phyloP scores from a whole-genome alignment of 805 yeast genomes.

The Kodamaea hsintzibuensis region DNA sequence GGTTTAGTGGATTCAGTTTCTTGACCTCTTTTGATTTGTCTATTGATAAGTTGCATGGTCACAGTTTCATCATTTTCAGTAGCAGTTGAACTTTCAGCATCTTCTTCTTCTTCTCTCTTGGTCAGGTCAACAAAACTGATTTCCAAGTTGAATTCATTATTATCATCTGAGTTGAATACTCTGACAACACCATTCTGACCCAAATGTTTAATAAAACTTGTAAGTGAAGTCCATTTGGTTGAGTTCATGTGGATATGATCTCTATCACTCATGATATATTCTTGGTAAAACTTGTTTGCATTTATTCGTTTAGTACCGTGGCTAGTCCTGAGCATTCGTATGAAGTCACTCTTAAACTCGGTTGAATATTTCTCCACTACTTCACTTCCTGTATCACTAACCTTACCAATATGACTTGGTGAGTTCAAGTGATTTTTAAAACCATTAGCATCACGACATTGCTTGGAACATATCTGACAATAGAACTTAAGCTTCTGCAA shows the following conservation, averaged over 20 bases:
- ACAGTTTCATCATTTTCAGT: slow-evolving; percentile 45
- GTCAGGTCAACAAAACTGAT: slow-evolving; percentile 33
- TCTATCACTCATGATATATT: slow-evolving; percentile 70
- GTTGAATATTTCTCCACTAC: slow-evolving; percentile 60
- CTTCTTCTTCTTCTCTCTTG: slow-evolving; percentile 40
- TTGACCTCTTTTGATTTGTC: slow-evolving; percentile 54
- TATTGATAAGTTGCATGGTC: slow-evolving; percentile 42
- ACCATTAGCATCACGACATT: slow-evolving; percentile 95
- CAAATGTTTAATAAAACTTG: slow-evolving; percentile 64
- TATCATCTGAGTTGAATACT: slow-evolving; percentile 40
- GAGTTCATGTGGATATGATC: slow-evolving; percentile 91
- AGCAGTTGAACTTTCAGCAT: slow-evolving; percentile 23
- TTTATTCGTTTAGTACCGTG: slow-evolving; percentile 83
- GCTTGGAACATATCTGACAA: slow-evolving; percentile 90
- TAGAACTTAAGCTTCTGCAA: slow-evolving; percentile 83
- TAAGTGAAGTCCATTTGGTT: slow-evolving; percentile 73
- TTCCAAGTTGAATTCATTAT: slow-evolving; percentile 38
- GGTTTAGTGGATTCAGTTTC: slow-evolving; percentile 8
- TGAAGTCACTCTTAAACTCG: slow-evolving; percentile 63
- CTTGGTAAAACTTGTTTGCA: slow-evolving; percentile 88
- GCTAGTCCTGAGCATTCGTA: slow-evolving; percentile 56
- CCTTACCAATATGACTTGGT: slow-evolving; percentile 69
- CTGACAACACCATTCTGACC: slow-evolving; percentile 56
- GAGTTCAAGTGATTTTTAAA: slow-evolving; percentile 85
- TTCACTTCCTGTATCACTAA: slow-evolving; percentile 40